phyloP scores from a whole-genome alignment of 2,329 filamentous ascomycete species.

The Eutypa lata region DNA sequence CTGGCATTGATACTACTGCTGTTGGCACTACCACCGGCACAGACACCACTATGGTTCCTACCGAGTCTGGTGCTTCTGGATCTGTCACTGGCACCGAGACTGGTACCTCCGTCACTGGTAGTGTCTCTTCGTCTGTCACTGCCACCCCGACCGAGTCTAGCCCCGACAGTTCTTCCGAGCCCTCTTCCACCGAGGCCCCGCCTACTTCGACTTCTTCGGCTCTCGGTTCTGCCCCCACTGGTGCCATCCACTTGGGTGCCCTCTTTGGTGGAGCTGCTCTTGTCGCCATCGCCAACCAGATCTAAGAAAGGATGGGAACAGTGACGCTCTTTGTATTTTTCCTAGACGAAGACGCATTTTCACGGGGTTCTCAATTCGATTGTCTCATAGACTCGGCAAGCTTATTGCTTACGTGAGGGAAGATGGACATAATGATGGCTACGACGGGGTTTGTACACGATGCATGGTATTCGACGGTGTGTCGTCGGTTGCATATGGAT shows the following conservation, averaged over 20 bases:
- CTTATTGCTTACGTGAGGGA: neutral
- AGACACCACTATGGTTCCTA: neutral
- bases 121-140: constrained; percentile 1
- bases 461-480: neutral
- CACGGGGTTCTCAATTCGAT: neutral
- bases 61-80: neutral
- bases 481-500: neutral
- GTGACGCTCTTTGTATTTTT: neutral
- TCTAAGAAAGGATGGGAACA: constrained; percentile 7
- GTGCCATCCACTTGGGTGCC: constrained; percentile 10
- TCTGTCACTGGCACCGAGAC: constrained; percentile 3
- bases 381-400: neutral
- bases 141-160: neutral
- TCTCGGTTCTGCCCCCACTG: constrained; percentile 9
- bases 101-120: neutral
- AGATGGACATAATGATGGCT: neutral
- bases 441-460: neutral
- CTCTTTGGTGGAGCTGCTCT: constrained; percentile 16
- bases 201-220: neutral
- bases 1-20: constrained; percentile 1
- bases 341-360: neutral
- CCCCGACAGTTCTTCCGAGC: neutral
- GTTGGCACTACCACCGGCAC: neutral
- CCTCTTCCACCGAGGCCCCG: neutral
- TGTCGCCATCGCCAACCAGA: constrained; percentile 12